A percentile compares a stretch with the other conserved stretches of the same genome.
Conservation (phyloP, 2,329 filamentous ascomycete species). For the Zopfia rhizophila region DNA sequence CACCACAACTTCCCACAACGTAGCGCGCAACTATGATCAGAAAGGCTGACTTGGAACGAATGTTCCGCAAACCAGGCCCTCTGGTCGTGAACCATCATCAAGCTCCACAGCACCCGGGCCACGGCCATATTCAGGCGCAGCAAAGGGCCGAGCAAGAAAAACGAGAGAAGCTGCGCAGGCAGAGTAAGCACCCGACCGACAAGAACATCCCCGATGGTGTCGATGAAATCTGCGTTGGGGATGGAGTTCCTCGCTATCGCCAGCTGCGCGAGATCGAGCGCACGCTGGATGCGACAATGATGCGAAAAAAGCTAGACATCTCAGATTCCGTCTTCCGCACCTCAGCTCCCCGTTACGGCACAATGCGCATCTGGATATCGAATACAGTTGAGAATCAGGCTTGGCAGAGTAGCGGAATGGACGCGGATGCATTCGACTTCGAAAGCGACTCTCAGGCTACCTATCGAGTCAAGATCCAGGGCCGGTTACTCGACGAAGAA, state of each 20-base stretch:
- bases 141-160: conserved; percentile 60
- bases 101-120: conserved; percentile 58
- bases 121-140: conserved; percentile 54
- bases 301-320: conserved; percentile 91
- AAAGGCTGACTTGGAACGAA: conserved; percentile 59
- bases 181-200: conserved; percentile 90
- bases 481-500: conserved; percentile 74
- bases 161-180: conserved; percentile 77
- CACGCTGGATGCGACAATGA: conserved; percentile 89
- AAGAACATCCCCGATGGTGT: conserved; percentile 93
- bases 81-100: conserved; percentile 54
- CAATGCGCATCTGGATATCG: conserved; percentile 90
- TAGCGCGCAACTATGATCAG: conserved; percentile 53
- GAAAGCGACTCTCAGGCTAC: conserved; percentile 79
- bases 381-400: conserved; percentile 95
- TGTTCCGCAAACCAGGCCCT: conserved; percentile 58
- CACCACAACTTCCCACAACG: conserved; percentile 17
- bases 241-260: conserved; percentile 84
- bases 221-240: conserved; percentile 80
- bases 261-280: conserved; percentile 87
- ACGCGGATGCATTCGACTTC: conserved; percentile 83
- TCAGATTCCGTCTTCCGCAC: conserved; percentile 81
- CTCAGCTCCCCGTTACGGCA: conserved; percentile 81
- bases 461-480: conserved; percentile 93
- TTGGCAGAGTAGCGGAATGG: conserved; percentile 80